A percentile compares a stretch with the other conserved stretches of the same genome.
phyloP scores from a whole-genome alignment of 257 asterid genomes.

The Voacanga thouarsii region DNA sequence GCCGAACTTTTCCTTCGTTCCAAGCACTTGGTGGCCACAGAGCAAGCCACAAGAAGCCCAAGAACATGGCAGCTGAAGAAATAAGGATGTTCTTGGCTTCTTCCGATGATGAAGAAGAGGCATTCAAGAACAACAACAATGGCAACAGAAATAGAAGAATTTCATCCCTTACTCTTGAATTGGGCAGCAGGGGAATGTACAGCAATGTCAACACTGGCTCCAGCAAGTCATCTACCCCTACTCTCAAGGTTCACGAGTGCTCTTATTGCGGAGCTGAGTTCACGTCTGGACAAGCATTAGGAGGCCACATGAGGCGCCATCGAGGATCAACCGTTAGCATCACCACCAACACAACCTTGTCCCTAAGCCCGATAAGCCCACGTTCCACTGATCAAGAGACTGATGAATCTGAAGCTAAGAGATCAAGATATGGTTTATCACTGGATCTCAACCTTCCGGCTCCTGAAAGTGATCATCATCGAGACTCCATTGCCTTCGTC shows the following conservation, averaged over 20 bases:
- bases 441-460: constrained; percentile 82
- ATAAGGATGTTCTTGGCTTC: constrained; percentile 16
- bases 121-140: constrained; percentile 15
- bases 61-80: constrained; percentile 21
- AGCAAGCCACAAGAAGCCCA: constrained; percentile 57
- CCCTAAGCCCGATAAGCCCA: constrained; percentile 29
- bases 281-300: constrained; percentile 43
- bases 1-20: constrained; percentile 62
- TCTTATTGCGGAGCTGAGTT: constrained; percentile 47
- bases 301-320: constrained; percentile 50
- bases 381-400: constrained; percentile 28
- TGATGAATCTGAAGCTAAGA: constrained; percentile 21
- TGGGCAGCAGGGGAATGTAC: constrained; percentile 18
- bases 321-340: constrained; percentile 29
- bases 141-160: constrained; percentile 5
- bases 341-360: constrained; percentile 28
- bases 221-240: constrained; percentile 18
- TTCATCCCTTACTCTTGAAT: constrained; percentile 28
- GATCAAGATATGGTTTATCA: constrained; percentile 29
- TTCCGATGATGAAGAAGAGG: constrained; percentile 31
- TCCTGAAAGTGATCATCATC: constrained; percentile 46
- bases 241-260: constrained; percentile 32
- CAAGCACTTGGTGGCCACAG: constrained; percentile 97
- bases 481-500: constrained; percentile 22
- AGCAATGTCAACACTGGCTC: not conserved